These are phyloP conservation scores for Neurospora sp. DNA, from an alignment of 495 filamentous ascomycete species.

Conservation along the genomic window DNA sequence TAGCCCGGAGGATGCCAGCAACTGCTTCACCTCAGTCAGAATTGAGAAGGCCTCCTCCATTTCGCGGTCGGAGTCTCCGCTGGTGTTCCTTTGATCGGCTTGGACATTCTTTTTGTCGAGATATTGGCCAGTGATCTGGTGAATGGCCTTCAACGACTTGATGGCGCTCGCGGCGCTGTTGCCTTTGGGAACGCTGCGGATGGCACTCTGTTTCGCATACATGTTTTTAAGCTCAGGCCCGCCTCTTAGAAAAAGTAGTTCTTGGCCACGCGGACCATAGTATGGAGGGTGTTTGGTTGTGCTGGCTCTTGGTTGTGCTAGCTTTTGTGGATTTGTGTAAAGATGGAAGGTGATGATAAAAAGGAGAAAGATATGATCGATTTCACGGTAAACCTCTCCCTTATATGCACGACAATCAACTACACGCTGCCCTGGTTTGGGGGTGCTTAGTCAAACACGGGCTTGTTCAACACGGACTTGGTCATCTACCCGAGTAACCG, in stretches of 20 bases:
- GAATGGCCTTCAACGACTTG: constrained; percentile 7
- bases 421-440: neutral
- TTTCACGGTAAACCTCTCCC: neutral
- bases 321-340: neutral
- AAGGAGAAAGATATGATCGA: neutral
- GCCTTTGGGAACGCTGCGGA: neutral
- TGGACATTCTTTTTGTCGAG: constrained; percentile 4
- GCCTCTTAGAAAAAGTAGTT: neutral
- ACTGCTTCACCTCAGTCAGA: neutral
- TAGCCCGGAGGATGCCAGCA: neutral
- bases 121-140: constrained; percentile 6
- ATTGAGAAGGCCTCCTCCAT: neutral
- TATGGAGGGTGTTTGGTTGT: too few relatives aligned
- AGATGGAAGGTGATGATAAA: neutral
- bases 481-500: too few relatives aligned
- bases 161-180: neutral
- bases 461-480: too few relatives aligned
- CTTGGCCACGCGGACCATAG: too few relatives aligned
- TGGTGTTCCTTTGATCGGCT: neutral
- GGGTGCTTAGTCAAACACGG: too few relatives aligned
- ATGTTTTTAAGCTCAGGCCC: neutral
- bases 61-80: neutral
- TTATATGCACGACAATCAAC: neutral
- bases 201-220: neutral
- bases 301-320: too few relatives aligned